Conservation (phyloP, 225 moss, liverwort and hornwort genomes). For the Pleurozium schreberi region DNA sequence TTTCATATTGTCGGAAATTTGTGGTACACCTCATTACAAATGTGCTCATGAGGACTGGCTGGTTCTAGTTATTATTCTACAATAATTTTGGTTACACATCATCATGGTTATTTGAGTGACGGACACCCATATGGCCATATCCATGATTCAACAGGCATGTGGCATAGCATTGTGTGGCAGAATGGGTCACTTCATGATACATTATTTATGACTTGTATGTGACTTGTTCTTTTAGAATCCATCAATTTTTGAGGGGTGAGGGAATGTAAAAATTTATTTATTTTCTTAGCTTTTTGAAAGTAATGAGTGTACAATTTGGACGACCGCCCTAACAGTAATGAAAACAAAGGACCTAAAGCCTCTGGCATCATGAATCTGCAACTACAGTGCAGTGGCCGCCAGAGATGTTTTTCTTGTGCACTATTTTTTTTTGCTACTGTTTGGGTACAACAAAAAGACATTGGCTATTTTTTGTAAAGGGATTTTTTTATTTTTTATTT, state of each 20-base stretch:
- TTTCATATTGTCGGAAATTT: no score
- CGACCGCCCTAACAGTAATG: neutral
- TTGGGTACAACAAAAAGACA: neutral
- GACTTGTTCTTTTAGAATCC: neutral
- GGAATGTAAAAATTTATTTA: neutral
- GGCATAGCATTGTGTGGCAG: neutral
- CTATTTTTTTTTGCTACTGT: no score
- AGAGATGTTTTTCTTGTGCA: neutral
- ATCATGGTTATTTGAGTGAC: neutral
- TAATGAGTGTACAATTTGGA: neutral
- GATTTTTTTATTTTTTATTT: neutral
- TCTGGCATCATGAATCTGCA: neutral
- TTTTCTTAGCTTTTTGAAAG: neutral
- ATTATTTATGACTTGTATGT: neutral
- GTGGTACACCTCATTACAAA: neutral
- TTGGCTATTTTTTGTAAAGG: neutral
- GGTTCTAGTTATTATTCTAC: neutral
- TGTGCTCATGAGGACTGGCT: neutral
- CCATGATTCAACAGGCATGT: neutral
- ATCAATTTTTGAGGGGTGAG: neutral
- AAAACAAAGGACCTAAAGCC: neutral
- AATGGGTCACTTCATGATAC: neutral
- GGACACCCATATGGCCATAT: neutral
- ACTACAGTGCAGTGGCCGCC: neutral
- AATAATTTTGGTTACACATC: neutral